Conservation (phyloP, 352 stramenopile genomes). For the Chrysophaeum taylorii region DNA sequence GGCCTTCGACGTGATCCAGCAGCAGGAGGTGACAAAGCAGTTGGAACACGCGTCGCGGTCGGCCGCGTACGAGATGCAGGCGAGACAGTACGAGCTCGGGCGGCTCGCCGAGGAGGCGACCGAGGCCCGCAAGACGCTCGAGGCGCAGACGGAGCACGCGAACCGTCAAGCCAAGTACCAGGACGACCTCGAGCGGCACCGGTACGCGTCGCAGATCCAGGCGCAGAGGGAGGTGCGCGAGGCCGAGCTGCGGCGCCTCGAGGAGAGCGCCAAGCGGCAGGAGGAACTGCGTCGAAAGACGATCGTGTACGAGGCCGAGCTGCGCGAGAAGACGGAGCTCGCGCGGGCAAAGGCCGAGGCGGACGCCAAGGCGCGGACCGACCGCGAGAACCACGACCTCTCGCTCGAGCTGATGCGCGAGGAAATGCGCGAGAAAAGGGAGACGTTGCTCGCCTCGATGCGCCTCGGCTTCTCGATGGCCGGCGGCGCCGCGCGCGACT, state of each 20-base stretch:
- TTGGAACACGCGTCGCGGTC: conserved; percentile 73
- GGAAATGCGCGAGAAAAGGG: conserved; percentile 74
- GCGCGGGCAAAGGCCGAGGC: conserved; percentile 88
- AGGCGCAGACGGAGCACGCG: conserved; percentile 92
- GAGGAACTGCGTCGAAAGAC: conserved; percentile 91
- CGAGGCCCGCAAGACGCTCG: conserved; percentile 88
- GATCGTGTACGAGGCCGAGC: conserved; percentile 89
- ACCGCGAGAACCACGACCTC: conserved; percentile 95
- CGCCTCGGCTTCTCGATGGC: conserved; percentile 82
- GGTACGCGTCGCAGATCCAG: conserved; percentile 89
- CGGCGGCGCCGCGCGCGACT: conserved; percentile 77
- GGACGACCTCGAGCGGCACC: conserved; percentile 96
- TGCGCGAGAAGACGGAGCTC: conserved; percentile 76
- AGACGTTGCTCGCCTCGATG: conserved; percentile 90
- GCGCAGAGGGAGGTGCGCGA: conserved; percentile 79
- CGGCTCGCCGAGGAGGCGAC: conserved; percentile 90
- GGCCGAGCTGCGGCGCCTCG: conserved; percentile 90
- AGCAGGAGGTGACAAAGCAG: conserved; percentile 87
- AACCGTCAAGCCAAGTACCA: conserved; percentile 89
- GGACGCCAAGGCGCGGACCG: conserved; percentile 85
- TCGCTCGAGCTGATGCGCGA: conserved; percentile 86
- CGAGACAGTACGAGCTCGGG: conserved; percentile 84
- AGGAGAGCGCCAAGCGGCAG: conserved; percentile 88
- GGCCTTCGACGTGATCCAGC: conserved; percentile 87
- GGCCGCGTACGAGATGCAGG: conserved; percentile 55